phyloP scores from a whole-genome alignment of 2,329 filamentous ascomycete genomes.

The Clarireedia homoeocarpa region DNA sequence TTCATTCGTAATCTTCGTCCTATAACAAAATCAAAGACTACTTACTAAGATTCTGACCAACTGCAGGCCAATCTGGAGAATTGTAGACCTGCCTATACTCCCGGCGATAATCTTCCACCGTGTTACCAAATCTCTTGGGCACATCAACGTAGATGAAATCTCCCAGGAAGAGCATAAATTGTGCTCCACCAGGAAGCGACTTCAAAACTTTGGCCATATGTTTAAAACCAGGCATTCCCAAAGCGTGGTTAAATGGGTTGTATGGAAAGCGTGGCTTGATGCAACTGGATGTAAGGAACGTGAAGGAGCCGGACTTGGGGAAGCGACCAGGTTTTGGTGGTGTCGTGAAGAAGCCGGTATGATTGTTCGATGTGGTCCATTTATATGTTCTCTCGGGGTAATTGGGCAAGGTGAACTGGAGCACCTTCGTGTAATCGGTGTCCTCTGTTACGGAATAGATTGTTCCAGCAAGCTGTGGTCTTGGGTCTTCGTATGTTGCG shows the following conservation, averaged over 20 bases:
- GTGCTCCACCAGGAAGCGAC: slow-evolving; percentile 52
- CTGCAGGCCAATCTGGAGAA: slow-evolving; percentile 79
- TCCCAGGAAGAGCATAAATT: slow-evolving; percentile 75
- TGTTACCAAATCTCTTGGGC: slow-evolving; percentile 66
- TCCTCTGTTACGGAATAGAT: slow-evolving; percentile 60
- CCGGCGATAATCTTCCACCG: slow-evolving; percentile 69
- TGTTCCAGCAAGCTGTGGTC: slow-evolving; percentile 61
- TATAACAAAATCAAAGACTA: background rate
- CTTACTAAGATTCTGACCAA: slow-evolving; percentile 65
- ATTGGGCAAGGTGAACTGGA: slow-evolving; percentile 57
- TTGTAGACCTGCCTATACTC: slow-evolving; percentile 96
- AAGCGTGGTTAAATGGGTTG: slow-evolving; percentile 70
- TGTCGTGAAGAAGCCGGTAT: slow-evolving; percentile 72
- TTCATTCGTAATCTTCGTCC: background rate
- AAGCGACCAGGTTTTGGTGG: slow-evolving; percentile 50
- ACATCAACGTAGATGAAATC: slow-evolving; percentile 93
- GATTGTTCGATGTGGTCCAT: slow-evolving; percentile 81
- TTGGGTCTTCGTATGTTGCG: slow-evolving; percentile 44
- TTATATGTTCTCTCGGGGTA: slow-evolving; percentile 68
- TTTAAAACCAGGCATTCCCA: slow-evolving; percentile 73
- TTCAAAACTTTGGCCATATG: slow-evolving; percentile 68
- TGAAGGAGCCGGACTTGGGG: slow-evolving; percentile 57
- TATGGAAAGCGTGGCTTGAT: slow-evolving; percentile 91
- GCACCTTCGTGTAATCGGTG: slow-evolving; percentile 73
- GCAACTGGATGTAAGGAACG: slow-evolving; percentile 87